phyloP scores from a whole-genome alignment of 2,329 filamentous ascomycete genomes.

The Penicillium sp. region DNA sequence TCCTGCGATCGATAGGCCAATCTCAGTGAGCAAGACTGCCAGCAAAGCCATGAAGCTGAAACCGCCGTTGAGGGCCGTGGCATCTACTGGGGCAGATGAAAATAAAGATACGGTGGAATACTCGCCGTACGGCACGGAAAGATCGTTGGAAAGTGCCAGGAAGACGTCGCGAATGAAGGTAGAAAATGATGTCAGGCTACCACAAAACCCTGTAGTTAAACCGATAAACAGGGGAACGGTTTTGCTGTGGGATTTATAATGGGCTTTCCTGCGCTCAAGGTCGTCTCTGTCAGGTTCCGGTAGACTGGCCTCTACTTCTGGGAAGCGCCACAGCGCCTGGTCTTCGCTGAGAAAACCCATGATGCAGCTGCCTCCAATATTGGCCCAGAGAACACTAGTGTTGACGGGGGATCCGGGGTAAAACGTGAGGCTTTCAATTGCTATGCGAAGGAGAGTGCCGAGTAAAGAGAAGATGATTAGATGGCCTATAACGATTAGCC shows the following conservation, averaged over 20 bases:
- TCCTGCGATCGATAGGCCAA: slow-evolving; percentile 67
- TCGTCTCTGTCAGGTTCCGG: background rate
- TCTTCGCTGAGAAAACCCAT: slow-evolving; percentile 86
- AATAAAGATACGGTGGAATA: slow-evolving; percentile 30
- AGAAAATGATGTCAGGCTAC: slow-evolving; percentile 86
- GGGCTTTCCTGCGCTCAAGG: slow-evolving; percentile 32
- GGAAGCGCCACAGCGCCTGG: slow-evolving; percentile 61
- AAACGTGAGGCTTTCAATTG: slow-evolving; percentile 70
- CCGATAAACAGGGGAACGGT: slow-evolving; percentile 85
- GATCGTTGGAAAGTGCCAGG: slow-evolving; percentile 72
- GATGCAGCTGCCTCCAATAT: slow-evolving; percentile 72
- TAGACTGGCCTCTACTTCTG: slow-evolving; percentile 55
- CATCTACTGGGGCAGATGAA: slow-evolving; percentile 16
- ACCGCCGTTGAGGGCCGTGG: slow-evolving; percentile 57
- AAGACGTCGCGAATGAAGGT: slow-evolving; percentile 80
- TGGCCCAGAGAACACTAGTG: slow-evolving; percentile 79
- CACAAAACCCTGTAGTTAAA: slow-evolving; percentile 80
- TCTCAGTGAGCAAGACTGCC: slow-evolving; percentile 66
- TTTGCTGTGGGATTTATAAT: slow-evolving; percentile 62
- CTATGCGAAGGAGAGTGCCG: slow-evolving; percentile 78
- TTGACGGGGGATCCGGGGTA: slow-evolving; percentile 73
- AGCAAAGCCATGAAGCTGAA: slow-evolving; percentile 79
- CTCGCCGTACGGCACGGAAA: slow-evolving; percentile 47
- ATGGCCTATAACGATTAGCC: slow-evolving; percentile 32
- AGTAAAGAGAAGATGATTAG: slow-evolving; percentile 82